Evolutionary conservation across 306 rosid genomes (phyloP).

Genomic region (Dryas alaskensis): DNA sequence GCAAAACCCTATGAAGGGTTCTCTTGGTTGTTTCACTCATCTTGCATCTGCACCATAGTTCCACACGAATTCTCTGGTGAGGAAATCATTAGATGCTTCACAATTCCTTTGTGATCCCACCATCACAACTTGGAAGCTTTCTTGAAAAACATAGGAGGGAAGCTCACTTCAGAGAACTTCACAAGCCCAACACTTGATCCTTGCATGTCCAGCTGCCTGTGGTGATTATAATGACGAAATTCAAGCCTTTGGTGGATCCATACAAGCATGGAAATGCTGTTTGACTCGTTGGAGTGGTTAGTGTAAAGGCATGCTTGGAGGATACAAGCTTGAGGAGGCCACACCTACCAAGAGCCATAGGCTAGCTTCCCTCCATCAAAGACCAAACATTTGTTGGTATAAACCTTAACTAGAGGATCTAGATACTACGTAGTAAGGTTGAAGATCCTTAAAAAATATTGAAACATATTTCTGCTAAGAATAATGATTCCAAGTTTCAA

Average conservation of each 20-base stretch:
- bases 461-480: neutral
- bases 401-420: neutral
- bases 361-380: neutral
- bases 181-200: neutral
- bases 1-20: no score
- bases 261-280: neutral
- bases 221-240: neutral
- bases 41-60: neutral
- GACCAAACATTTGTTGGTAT: neutral
- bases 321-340: neutral
- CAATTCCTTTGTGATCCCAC: neutral
- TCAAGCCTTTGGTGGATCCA: neutral
- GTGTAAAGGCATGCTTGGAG: neutral
- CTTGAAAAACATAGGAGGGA: neutral
- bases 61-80: neutral
- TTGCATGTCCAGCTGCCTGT: neutral
- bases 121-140: neutral
- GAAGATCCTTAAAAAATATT: no score
- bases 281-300: neutral
- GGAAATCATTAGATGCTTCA: neutral
- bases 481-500: neutral
- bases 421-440: neutral
- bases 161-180: neutral
- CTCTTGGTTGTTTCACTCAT: no score
- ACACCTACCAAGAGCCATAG: conserved; percentile 1